phyloP scores from a whole-genome alignment of 345 rosid genomes.

The Raphanus sativus region DNA sequence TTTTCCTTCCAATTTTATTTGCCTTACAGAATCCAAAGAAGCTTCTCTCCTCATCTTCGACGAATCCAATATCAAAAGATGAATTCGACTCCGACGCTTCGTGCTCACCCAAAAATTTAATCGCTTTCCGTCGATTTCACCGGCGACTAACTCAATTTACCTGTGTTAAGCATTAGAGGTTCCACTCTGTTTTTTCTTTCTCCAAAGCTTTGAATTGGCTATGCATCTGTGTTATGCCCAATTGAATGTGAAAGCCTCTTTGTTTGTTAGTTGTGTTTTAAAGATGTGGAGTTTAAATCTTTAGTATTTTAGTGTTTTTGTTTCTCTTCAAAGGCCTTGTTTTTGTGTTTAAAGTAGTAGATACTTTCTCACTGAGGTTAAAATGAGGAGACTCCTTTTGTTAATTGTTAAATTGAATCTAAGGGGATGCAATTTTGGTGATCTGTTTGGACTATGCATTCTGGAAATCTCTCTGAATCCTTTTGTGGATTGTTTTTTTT shows the following conservation, averaged over 20 bases:
- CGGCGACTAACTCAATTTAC: constrained; percentile 9
- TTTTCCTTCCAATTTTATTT: not conserved
- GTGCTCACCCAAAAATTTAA: not conserved
- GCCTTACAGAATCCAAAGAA: not conserved
- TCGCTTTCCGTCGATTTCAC: not conserved
- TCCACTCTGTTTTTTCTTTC: not conserved
- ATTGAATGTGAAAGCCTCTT: not conserved
- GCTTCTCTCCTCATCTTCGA: constrained; percentile 1
- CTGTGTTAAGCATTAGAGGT: constrained; percentile 6
- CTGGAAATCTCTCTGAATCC: not conserved
- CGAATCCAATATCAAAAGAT: not conserved
- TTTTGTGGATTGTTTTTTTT: not conserved
- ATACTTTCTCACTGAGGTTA: not conserved
- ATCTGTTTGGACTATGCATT: not conserved
- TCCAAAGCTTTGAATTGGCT: not conserved
- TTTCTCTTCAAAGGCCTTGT: not conserved
- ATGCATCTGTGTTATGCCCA: not conserved
- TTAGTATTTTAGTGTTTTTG: not conserved
- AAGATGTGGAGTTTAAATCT: not conserved
- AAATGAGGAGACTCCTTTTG: not conserved
- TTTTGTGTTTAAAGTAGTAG: not conserved
- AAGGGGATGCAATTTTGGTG: no score
- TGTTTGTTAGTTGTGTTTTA: not conserved
- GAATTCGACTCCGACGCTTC: constrained; percentile 1
- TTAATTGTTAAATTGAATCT: no score